Conservation (phyloP, 2,329 filamentous ascomycete species). For the Penicillium sp. region DNA sequence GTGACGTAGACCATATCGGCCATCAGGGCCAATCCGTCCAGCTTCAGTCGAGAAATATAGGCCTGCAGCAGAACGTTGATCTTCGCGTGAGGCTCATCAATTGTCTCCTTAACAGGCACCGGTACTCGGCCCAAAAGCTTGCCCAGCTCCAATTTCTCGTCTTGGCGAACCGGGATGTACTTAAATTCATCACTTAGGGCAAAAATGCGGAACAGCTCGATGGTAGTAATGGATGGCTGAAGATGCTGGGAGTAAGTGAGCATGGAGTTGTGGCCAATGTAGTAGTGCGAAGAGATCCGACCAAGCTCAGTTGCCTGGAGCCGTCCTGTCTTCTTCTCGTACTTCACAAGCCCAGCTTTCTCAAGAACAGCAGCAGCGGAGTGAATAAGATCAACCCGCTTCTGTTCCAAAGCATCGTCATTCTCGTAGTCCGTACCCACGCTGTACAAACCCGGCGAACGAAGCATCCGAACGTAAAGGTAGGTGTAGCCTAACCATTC, state of each 20-base stretch:
- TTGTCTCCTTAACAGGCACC: constrained; percentile 94
- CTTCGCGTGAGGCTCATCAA: constrained; percentile 95
- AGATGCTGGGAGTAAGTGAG: constrained; percentile 94
- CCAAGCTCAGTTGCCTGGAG: constrained; percentile 91
- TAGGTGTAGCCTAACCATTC: constrained; percentile 99
- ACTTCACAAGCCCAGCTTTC: constrained; percentile 86
- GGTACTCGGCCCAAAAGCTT: constrained; percentile 88
- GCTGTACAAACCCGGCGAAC: constrained; percentile 91
- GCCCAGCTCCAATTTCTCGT: constrained; percentile 94
- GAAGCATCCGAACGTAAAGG: constrained; percentile 94
- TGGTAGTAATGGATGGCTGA: constrained; percentile 86
- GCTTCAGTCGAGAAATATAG: constrained; percentile 90
- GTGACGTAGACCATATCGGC: constrained; percentile 98
- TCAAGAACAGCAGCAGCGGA: constrained; percentile 86
- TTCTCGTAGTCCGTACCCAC: constrained; percentile 95
- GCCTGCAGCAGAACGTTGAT: constrained; percentile 97
- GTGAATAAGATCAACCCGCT: constrained; percentile 94
- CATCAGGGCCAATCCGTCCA: constrained; percentile 94
- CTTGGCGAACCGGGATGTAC: constrained; percentile 95
- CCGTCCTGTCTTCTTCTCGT: constrained; percentile 88
- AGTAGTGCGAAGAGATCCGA: constrained; percentile 95
- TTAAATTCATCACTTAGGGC: constrained; percentile 97
- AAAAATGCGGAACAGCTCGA: constrained; percentile 96
- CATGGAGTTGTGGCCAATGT: constrained; percentile 96
- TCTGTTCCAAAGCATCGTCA: constrained; percentile 88